Evolutionary conservation across 352 stramenopile species (phyloP).

Genomic region (Phytophthora sansomeana): DNA sequence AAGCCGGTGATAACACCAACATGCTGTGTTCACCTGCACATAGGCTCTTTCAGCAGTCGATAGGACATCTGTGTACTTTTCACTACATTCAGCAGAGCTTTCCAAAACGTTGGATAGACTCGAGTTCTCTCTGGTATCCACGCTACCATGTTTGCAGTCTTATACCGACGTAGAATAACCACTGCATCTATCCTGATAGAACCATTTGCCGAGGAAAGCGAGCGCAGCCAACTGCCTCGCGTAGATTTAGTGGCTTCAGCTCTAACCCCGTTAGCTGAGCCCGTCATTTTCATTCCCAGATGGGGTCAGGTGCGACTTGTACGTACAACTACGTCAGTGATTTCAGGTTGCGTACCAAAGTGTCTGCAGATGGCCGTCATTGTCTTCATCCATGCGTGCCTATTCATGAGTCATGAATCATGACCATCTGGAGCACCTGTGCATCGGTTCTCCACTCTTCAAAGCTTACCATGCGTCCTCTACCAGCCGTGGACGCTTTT

Average conservation of each 20-base stretch:
- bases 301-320: no score
- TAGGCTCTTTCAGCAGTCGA: neutral
- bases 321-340: neutral
- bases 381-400: constrained; percentile 18
- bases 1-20: neutral
- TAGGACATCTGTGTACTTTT: neutral
- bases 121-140: neutral
- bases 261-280: constrained; percentile 9
- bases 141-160: neutral
- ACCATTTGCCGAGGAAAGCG: neutral
- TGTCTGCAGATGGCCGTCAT: constrained; percentile 6
- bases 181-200: neutral
- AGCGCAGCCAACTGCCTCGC: neutral
- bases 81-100: no score
- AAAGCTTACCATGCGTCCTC: constrained; percentile 9
- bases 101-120: neutral
- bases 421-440: neutral
- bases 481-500: constrained; percentile 6
- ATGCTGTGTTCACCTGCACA: neutral
- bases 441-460: neutral
- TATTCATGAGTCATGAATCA: no score
- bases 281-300: neutral
- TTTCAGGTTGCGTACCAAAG: constrained; percentile 4
- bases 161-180: constrained; percentile 8
- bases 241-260: constrained; percentile 5